These are phyloP conservation scores for Globisporangium alternatum DNA, from an alignment of 352 stramenopile species.

Conservation along the genomic window DNA sequence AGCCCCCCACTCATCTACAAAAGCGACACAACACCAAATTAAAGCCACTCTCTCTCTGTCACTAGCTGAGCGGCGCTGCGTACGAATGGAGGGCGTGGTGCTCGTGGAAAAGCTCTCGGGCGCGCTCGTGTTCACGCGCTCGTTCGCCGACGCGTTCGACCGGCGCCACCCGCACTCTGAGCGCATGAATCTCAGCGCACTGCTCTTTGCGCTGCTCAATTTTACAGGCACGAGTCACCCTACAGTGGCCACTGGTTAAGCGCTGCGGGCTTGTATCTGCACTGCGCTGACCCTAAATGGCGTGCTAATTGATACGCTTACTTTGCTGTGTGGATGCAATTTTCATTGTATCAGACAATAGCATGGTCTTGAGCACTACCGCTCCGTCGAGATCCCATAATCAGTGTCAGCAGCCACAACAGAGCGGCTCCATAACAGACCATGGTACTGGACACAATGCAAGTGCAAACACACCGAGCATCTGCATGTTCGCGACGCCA, in stretches of 20 bases:
- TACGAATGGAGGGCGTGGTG: slow-evolving; percentile 53
- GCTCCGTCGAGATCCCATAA: background rate
- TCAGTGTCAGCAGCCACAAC: background rate
- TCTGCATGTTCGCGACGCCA: slow-evolving; percentile 39
- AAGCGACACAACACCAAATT: background rate
- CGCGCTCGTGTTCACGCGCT: slow-evolving; percentile 46
- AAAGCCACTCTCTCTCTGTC: background rate
- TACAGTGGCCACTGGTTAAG: background rate
- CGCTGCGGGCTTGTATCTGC: background rate
- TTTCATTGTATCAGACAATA: slow-evolving; percentile 2
- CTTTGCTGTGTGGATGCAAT: background rate
- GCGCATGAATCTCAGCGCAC: slow-evolving; percentile 55
- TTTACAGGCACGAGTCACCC: slow-evolving; percentile 36
- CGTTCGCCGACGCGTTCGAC: slow-evolving; percentile 49
- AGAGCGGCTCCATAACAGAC: background rate
- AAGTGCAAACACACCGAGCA: slow-evolving; percentile 15
- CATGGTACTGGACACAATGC: background rate
- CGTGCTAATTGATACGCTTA: background rate
- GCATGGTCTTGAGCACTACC: background rate
- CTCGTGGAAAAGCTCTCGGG: slow-evolving; percentile 47
- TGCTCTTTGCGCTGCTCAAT: slow-evolving; percentile 65
- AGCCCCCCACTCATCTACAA: background rate
- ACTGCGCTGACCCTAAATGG: too few species aligned
- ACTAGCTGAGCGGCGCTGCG: background rate
- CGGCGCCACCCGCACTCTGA: slow-evolving; percentile 42